These are phyloP conservation scores for Ceratocystis lukuohia DNA, from an alignment of 2,329 filamentous ascomycete species.

Conservation along the genomic window DNA sequence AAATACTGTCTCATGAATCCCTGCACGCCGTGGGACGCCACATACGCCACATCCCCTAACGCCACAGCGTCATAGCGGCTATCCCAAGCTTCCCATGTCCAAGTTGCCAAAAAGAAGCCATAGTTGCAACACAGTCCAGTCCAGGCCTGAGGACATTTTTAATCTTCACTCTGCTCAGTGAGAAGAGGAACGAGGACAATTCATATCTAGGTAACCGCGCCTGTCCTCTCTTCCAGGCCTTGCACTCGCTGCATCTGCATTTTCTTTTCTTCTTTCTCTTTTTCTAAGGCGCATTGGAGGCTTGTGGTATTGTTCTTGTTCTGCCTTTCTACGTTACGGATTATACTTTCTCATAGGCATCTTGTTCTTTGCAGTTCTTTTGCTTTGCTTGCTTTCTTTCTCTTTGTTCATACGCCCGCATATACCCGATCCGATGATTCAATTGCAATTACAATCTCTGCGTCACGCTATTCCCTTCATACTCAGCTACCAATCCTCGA, in stretches of 20 bases:
- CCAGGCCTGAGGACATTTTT: background rate
- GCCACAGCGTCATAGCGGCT: conserved; percentile 14
- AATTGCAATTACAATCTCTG: conserved; percentile 9
- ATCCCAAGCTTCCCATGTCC: background rate
- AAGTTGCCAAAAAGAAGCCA: conserved; percentile 12
- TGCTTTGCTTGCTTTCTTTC: background rate
- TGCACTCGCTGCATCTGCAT: background rate
- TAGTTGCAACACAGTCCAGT: conserved; percentile 10
- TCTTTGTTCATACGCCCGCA: background rate
- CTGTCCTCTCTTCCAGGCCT: background rate
- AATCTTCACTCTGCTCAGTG: background rate
- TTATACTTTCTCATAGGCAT: background rate
- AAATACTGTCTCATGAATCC: background rate
- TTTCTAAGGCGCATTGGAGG: background rate
- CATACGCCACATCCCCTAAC: background rate
- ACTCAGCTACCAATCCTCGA: conserved; percentile 7
- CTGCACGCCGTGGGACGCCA: background rate
- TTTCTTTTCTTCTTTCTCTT: background rate
- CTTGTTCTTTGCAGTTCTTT: background rate
- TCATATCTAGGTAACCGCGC: background rate
- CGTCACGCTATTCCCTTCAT: conserved; percentile 8
- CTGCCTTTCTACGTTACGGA: background rate
- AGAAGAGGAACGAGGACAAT: background rate
- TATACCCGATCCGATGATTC: conserved; percentile 18
- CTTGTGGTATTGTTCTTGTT: background rate